These are phyloP conservation scores for Blastobotrys raffinosifermentans DNA, from an alignment of 1,139 yeast genomes.

Conservation along the genomic window DNA sequence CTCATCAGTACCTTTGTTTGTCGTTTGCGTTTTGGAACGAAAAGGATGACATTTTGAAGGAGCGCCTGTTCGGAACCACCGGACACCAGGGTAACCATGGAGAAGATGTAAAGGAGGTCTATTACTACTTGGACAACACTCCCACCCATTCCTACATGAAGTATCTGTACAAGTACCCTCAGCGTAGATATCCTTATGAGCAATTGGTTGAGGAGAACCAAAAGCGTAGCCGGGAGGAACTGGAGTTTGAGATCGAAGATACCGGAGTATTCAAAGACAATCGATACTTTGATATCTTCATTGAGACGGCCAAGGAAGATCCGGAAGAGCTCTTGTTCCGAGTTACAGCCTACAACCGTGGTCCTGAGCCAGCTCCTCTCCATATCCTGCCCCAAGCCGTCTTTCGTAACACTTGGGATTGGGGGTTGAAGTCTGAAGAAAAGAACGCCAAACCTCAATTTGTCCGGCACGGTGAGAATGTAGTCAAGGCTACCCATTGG, in stretches of 20 bases:
- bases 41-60: conserved; percentile 79
- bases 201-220: conserved; percentile 67
- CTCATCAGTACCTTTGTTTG: conserved; percentile 71
- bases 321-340: conserved; percentile 78
- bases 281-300: conserved; percentile 82
- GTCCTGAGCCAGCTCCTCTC: conserved; percentile 77
- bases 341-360: conserved; percentile 84
- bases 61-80: conserved; percentile 81
- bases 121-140: conserved; percentile 81
- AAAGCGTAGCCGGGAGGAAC: conserved; percentile 55
- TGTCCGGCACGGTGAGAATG: conserved; percentile 38
- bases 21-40: conserved; percentile 91
- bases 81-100: conserved; percentile 96
- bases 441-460: conserved; percentile 48
- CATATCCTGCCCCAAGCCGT: conserved; percentile 82
- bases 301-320: conserved; percentile 88
- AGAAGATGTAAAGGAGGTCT: conserved; percentile 87
- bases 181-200: conserved; percentile 74
- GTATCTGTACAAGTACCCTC: conserved; percentile 89
- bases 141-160: conserved; percentile 95
- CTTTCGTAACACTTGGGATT: conserved; percentile 89
- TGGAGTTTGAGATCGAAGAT: conserved; percentile 69
- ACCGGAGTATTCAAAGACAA: conserved; percentile 73
- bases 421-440: conserved; percentile 61
- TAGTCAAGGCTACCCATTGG: conserved; percentile 60